Percentiles rank a stretch among this genome's conserved stretches.
Evolutionary conservation across 805 yeast species (phyloP).

Genomic region (Lipomyces sp.): DNA sequence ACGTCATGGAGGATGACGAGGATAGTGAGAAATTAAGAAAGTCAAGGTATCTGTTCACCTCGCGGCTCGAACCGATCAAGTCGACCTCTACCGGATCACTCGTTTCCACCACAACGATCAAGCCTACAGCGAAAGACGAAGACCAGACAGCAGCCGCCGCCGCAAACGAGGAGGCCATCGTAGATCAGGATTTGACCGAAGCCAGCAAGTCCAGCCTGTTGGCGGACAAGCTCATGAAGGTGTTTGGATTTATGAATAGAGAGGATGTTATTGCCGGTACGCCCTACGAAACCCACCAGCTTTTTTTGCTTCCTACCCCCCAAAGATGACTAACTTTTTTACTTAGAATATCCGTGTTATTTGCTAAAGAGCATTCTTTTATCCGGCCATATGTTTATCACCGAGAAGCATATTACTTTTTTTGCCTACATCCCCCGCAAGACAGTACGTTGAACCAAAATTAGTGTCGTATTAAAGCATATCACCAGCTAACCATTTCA

Average conservation of each 20-base stretch:
- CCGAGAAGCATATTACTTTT: constrained; percentile 66
- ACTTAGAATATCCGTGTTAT: constrained; percentile 73
- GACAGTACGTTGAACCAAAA: constrained; percentile 42
- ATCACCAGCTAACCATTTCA: neutral
- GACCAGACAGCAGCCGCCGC: neutral
- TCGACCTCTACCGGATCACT: constrained; percentile 22
- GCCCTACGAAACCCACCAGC: no score
- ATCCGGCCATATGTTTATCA: constrained; percentile 83
- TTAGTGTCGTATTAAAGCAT: no score
- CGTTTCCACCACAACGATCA: neutral
- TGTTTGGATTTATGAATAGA: constrained; percentile 21
- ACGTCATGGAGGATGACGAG: constrained; percentile 8
- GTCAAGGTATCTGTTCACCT: neutral
- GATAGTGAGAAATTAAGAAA: neutral
- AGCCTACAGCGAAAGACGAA: neutral
- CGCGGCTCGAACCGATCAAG: constrained; percentile 16
- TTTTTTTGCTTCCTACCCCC: neutral
- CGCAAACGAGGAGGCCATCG: neutral
- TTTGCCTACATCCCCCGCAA: constrained; percentile 77
- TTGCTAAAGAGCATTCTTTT: constrained; percentile 76
- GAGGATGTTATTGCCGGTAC: constrained; percentile 38
- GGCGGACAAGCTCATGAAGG: constrained; percentile 25
- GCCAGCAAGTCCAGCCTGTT: constrained; percentile 17
- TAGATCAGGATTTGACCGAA: constrained; percentile 20
- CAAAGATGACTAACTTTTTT: neutral